Conservation (phyloP, 257 asterid species). For the Solanum pennellii region DNA sequence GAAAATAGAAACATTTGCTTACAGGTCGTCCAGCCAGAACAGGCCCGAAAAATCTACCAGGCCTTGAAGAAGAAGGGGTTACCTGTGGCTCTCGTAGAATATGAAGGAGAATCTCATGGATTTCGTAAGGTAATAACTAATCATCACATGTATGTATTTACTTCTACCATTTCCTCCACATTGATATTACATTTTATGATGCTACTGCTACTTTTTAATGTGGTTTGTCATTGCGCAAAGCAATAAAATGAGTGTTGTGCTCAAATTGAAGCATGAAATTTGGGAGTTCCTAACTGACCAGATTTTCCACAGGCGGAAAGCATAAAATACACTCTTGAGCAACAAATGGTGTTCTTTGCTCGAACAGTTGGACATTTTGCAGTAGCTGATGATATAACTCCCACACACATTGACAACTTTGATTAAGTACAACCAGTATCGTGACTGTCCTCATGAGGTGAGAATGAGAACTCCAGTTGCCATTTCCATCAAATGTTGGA, state of each 20-base stretch:
- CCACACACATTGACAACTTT: constrained; percentile 55
- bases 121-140: constrained; percentile 58
- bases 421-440: constrained; percentile 24
- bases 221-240: neutral
- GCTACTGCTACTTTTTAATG: neutral
- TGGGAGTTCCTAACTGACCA: neutral
- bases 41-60: constrained; percentile 72
- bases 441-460: neutral
- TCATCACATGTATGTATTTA: neutral
- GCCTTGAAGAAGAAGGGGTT: constrained; percentile 76
- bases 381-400: constrained; percentile 69
- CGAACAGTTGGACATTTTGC: constrained; percentile 54
- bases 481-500: neutral
- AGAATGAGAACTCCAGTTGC: neutral
- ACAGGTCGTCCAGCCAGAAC: constrained; percentile 82
- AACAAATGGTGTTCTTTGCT: constrained; percentile 88
- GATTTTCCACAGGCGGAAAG: constrained; percentile 57
- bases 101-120: constrained; percentile 93
- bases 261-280: neutral
- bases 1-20: neutral
- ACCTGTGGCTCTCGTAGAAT: constrained; percentile 85
- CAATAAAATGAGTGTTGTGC: neutral
- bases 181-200: neutral
- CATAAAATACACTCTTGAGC: constrained; percentile 83
- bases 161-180: neutral